Conservation (phyloP, 495 filamentous ascomycete genomes). For the Penicillium steckii region DNA sequence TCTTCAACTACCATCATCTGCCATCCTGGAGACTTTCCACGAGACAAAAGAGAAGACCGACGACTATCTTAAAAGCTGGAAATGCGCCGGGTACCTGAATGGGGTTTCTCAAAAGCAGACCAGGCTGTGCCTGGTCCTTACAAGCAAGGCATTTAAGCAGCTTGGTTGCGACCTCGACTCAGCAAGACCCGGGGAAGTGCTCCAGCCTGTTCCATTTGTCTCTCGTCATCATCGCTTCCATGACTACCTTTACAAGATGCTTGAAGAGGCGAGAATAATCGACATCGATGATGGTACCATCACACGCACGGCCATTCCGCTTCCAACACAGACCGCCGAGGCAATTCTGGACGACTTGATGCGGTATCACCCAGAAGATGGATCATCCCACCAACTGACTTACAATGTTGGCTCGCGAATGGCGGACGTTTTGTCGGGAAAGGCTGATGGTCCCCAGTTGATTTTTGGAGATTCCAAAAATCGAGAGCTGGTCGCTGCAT, state of each 20-base stretch:
- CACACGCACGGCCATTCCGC: slow-evolving; percentile 37
- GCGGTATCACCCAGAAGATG: no score
- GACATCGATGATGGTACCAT: slow-evolving; percentile 29
- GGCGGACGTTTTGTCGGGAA: no score
- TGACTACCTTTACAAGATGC: slow-evolving; percentile 38
- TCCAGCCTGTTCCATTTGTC: no score
- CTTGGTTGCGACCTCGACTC: slow-evolving; percentile 34
- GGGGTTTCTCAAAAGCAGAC: not conserved
- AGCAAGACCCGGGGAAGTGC: slow-evolving; percentile 31
- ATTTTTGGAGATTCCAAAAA: no score
- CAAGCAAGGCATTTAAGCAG: slow-evolving; percentile 45
- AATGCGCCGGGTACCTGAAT: not conserved
- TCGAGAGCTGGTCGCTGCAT: no score
- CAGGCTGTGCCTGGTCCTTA: slow-evolving; percentile 36
- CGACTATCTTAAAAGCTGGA: not conserved
- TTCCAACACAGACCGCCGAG: slow-evolving; percentile 32
- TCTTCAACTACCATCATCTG: no score
- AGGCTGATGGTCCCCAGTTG: no score
- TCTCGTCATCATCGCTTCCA: slow-evolving; percentile 36
- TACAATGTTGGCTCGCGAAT: no score
- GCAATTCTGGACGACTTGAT: slow-evolving; percentile 39
- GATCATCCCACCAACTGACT: no score
- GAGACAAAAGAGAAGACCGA: slow-evolving; percentile 38
- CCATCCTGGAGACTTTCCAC: slow-evolving; percentile 48
- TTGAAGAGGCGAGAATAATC: slow-evolving; percentile 44